Evolutionary conservation across 1,139 yeast genomes (phyloP), one percentile per base, ranked within the genome.

Genomic region (Yamadazyma dendronema): DNA sequence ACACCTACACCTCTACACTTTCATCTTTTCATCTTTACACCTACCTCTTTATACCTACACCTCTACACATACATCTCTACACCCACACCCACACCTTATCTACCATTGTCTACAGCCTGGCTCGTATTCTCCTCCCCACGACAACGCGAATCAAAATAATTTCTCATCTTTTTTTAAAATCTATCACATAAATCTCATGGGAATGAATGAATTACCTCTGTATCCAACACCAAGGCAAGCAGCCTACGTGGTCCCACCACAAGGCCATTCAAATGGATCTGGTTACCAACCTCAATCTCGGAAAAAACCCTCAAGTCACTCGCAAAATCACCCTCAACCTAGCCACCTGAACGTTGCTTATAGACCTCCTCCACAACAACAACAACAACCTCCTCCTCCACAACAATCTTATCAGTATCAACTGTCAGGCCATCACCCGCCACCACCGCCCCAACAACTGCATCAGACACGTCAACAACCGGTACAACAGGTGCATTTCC

Each of bases 181-280:
- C n/a, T n/a, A n/a, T n/a, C n/a, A n/a, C 5, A 9, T 5, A 11
- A 24, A 24, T 5, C 13, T 7, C 13, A 7, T 24, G n/a, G 19
- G 11, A 4, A 57, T 59, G 48, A 65, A 70, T 57, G 75, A 70
- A 29, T 58, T 71, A 45, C 77, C 77, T 19, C 55, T 62, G 53
- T 70, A 68, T 50, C 77, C 76, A 6, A 71, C 77, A 21, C 77
- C 77, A 1, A 71, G 65, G 39, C 74, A 70, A 53, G 72, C 73
- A 5, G 59, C 71, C 3, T 67, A 69, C 44, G 58, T 56, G 13
- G 60, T 57, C 16, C 50, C 48, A 30, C 45, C 50, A 15, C 13
- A 24, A 10, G 29, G 29, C 8, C 27, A 24, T 13, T 11, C 49
- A 47, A 28, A 42, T 48, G 14, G 40, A 17, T 35, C 43, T 12